phyloP scores from a whole-genome alignment of 306 rosid species.

The Cucurbita maxima region DNA sequence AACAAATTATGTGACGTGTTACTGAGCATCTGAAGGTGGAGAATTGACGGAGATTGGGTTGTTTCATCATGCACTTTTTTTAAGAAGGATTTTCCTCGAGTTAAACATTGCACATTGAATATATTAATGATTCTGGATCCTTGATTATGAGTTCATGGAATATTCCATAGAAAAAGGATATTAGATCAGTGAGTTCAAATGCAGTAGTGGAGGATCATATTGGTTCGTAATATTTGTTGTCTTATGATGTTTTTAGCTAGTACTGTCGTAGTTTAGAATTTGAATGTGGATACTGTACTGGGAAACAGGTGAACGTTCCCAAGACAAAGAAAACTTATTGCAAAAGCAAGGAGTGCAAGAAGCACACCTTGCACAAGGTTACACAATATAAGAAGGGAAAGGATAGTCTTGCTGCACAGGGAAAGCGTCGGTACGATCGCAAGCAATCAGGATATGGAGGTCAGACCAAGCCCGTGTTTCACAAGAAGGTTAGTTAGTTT shows the following conservation, averaged over 20 bases:
- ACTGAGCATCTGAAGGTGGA: not conserved
- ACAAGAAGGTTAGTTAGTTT: constrained; percentile 21
- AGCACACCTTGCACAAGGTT: constrained; percentile 44
- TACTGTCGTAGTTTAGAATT: too few species aligned
- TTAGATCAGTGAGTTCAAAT: not conserved
- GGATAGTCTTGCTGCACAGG: constrained; percentile 37
- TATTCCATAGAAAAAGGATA: not conserved
- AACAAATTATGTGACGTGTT: not conserved
- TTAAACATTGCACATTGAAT: not conserved
- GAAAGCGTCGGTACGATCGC: constrained; percentile 38
- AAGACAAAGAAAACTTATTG: constrained; percentile 34
- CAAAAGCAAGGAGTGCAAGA: constrained; percentile 34
- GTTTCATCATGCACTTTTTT: not conserved
- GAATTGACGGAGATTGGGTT: not conserved
- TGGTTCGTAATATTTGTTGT: not conserved
- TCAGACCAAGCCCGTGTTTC: constrained; percentile 38
- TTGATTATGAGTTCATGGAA: not conserved
- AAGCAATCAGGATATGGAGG: constrained; percentile 40
- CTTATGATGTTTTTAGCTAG: not conserved
- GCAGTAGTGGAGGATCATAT: not conserved
- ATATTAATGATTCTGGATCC: not conserved
- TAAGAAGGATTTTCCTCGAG: not conserved
- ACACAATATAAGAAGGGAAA: constrained; percentile 39
- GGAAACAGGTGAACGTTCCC: constrained; percentile 26
- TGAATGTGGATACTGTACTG: not conserved